Conservation (phyloP, 805 yeast genomes). For the Yarrowia sp. region DNA sequence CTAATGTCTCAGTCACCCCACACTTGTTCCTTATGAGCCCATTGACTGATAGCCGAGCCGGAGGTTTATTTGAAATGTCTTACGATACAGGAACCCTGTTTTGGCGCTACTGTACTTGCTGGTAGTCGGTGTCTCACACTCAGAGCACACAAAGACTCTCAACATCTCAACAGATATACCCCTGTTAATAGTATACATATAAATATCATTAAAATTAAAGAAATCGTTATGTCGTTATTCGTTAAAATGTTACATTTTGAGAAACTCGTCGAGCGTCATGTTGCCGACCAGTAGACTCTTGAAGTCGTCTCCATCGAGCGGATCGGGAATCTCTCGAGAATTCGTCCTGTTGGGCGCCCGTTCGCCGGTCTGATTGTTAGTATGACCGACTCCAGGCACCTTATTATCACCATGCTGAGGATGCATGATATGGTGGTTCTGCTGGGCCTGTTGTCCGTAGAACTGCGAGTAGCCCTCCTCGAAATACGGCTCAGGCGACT, state of each 20-base stretch:
- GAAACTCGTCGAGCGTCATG: slow-evolving; percentile 34
- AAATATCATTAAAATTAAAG: background rate
- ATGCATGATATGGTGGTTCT: slow-evolving; percentile 1
- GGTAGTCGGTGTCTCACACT: background rate
- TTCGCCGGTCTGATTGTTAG: background rate
- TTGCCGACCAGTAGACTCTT: slow-evolving; percentile 31
- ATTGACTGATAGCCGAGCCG: background rate
- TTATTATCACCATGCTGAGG: background rate
- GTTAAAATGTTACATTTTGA: slow-evolving; percentile 19
- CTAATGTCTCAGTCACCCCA: too few species aligned
- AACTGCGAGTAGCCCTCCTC: slow-evolving; percentile 15
- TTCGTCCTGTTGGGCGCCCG: slow-evolving; percentile 1
- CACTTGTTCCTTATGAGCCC: background rate
- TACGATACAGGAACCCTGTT: too few species aligned
- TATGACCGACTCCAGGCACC: background rate
- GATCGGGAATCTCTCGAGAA: slow-evolving; percentile 17
- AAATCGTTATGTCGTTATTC: slow-evolving; percentile 18
- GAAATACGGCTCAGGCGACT: background rate
- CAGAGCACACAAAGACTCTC: background rate
- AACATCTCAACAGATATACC: background rate
- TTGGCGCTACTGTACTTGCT: too few species aligned
- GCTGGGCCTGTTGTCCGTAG: slow-evolving; percentile 21
- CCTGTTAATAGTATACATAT: slow-evolving; percentile 1
- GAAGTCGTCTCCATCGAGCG: slow-evolving; percentile 28
- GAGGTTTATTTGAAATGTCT: background rate